Percentiles rank a stretch among this genome's conserved stretches.
These are phyloP conservation scores for Sphaerulina vaccinii DNA, from an alignment of 2,329 filamentous ascomycete species.

Conservation along the genomic window DNA sequence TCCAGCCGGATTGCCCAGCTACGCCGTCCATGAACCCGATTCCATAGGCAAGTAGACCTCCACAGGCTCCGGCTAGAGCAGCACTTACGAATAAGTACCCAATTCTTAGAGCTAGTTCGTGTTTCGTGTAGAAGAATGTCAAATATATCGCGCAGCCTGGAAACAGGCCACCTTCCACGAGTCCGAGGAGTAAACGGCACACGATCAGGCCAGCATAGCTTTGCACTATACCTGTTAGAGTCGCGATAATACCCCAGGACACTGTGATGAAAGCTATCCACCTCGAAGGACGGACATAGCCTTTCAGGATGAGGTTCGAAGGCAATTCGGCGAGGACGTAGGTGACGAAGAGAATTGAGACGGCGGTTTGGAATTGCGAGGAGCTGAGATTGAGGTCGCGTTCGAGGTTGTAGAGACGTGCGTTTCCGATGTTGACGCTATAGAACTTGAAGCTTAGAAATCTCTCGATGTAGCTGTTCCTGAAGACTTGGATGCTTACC, in stretches of 20 bases:
- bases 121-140: constrained; percentile 73
- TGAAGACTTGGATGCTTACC: constrained; percentile 46
- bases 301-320: constrained; percentile 49
- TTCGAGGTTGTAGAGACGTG: constrained; percentile 63
- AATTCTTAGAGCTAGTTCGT: constrained; percentile 69
- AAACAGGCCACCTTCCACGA: constrained; percentile 68
- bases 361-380: constrained; percentile 64
- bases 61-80: constrained; percentile 69
- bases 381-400: constrained; percentile 59
- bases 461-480: neutral
- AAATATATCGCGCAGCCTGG: constrained; percentile 68
- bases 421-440: constrained; percentile 52
- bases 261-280: constrained; percentile 58
- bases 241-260: constrained; percentile 63
- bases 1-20: constrained; percentile 65
- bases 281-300: constrained; percentile 44
- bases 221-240: constrained; percentile 65
- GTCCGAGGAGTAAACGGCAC: constrained; percentile 66
- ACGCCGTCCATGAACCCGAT: constrained; percentile 72
- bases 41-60: constrained; percentile 70
- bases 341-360: constrained; percentile 47
- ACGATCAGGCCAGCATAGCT: constrained; percentile 66
- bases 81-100: constrained; percentile 71
- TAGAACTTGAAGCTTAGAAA: neutral
- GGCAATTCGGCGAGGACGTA: constrained; percentile 48